phyloP scores from a whole-genome alignment of 2,329 filamentous ascomycete species.

The Sarocladium brachiariae region DNA sequence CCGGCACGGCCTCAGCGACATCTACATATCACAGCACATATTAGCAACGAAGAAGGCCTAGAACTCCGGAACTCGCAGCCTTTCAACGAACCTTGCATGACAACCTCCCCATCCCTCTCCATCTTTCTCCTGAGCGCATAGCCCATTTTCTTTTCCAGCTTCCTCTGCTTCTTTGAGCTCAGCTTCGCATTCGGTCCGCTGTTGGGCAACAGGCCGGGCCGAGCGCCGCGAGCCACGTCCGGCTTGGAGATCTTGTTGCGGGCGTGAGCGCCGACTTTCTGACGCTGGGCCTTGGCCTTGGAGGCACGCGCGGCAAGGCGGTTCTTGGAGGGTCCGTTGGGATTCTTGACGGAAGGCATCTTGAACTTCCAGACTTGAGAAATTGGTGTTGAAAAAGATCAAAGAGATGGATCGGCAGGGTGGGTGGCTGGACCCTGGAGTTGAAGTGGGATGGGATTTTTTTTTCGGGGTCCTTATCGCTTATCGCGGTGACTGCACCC shows the following conservation, averaged over 20 bases:
- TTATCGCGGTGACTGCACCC: background rate
- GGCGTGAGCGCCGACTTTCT: slow-evolving; percentile 32
- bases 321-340: slow-evolving; percentile 50
- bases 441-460: slow-evolving; percentile 4
- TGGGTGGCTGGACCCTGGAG: background rate
- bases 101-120: slow-evolving; percentile 41
- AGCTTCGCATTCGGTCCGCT: slow-evolving; percentile 45
- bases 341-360: slow-evolving; percentile 44
- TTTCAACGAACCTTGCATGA: slow-evolving; percentile 37
- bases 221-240: slow-evolving; percentile 42
- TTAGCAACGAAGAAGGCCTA: background rate
- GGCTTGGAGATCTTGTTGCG: slow-evolving; percentile 33
- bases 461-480: slow-evolving; percentile 5
- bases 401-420: background rate
- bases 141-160: slow-evolving; percentile 47
- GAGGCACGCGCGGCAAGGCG: slow-evolving; percentile 40
- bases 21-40: slow-evolving; percentile 5
- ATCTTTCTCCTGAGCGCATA: slow-evolving; percentile 47
- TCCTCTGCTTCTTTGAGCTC: slow-evolving; percentile 49
- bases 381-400: background rate
- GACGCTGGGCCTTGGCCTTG: slow-evolving; percentile 35
- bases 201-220: slow-evolving; percentile 45
- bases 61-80: too few relatives aligned
- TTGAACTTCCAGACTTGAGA: background rate
- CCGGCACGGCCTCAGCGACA: background rate